Evolutionary conservation across 495 filamentous ascomycete genomes (phyloP).

Genomic region (Aspergillus homomorphus): DNA sequence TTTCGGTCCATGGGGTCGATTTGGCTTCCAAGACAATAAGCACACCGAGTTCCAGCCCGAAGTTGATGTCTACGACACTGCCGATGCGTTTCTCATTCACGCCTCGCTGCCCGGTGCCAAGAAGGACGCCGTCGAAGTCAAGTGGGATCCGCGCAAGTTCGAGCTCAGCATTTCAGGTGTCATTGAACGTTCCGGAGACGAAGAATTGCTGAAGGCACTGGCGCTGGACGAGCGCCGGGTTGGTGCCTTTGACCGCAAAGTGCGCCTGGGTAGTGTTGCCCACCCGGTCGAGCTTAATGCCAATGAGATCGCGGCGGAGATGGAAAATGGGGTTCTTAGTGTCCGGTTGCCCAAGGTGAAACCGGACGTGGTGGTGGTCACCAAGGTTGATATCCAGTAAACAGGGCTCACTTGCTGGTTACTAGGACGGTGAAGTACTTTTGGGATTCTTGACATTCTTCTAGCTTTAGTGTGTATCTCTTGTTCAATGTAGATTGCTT

Average conservation of each 20-base stretch:
- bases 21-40: neutral
- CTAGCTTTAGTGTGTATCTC: neutral
- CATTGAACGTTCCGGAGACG: constrained; percentile 1
- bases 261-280: neutral
- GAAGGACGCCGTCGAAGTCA: constrained; percentile 4
- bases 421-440: neutral
- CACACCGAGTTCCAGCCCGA: neutral
- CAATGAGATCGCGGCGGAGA: constrained; percentile 1
- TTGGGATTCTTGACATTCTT: neutral
- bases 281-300: constrained; percentile 1
- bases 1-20: neutral
- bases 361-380: constrained; percentile 2
- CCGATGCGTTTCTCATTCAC: neutral
- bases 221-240: constrained; percentile 3
- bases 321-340: constrained; percentile 1
- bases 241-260: neutral
- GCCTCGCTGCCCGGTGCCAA: constrained; percentile 2
- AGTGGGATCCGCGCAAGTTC: constrained; percentile 5
- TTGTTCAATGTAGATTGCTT: neutral
- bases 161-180: constrained; percentile 1
- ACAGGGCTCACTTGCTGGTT: no score
- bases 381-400: constrained; percentile 5
- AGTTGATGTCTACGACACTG: constrained; percentile 1
- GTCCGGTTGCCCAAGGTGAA: constrained; percentile 3
- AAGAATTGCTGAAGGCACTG: constrained; percentile 1